Conservation (phyloP, 1,284 basidiomycete genomes). For the Cronartium ribicola region DNA sequence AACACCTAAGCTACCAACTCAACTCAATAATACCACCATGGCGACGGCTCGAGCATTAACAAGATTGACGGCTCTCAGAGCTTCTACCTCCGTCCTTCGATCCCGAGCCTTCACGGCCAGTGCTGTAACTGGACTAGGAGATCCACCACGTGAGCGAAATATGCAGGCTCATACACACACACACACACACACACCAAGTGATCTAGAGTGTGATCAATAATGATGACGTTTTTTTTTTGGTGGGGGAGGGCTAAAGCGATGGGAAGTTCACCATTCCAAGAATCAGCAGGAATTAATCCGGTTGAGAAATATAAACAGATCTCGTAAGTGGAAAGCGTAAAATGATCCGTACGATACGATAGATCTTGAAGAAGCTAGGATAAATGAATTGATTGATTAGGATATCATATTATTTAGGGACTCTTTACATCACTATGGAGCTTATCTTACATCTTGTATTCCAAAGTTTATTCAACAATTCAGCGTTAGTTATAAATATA, state of each 20-base stretch:
- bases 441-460: constrained; percentile 74
- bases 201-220: too few species aligned
- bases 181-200: too few species aligned
- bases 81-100: background rate
- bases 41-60: background rate
- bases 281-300: constrained; percentile 34
- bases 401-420: constrained; percentile 9
- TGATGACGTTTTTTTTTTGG: background rate
- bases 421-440: constrained; percentile 35
- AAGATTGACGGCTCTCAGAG: background rate
- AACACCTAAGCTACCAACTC: background rate
- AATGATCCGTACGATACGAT: background rate
- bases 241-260: background rate
- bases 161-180: too few species aligned
- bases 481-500: constrained; percentile 54
- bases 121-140: constrained; percentile 14
- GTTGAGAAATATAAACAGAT: constrained; percentile 16
- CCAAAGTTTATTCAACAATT: constrained; percentile 96
- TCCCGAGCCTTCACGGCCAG: constrained; percentile 17
- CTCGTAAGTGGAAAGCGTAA: constrained; percentile 14
- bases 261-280: constrained; percentile 34
- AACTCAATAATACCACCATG: background rate
- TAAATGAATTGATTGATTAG: background rate
- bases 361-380: background rate
- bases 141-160: constrained; percentile 19